Conservation (phyloP, 345 rosid genomes). For the Sonneratia caseolaris region DNA sequence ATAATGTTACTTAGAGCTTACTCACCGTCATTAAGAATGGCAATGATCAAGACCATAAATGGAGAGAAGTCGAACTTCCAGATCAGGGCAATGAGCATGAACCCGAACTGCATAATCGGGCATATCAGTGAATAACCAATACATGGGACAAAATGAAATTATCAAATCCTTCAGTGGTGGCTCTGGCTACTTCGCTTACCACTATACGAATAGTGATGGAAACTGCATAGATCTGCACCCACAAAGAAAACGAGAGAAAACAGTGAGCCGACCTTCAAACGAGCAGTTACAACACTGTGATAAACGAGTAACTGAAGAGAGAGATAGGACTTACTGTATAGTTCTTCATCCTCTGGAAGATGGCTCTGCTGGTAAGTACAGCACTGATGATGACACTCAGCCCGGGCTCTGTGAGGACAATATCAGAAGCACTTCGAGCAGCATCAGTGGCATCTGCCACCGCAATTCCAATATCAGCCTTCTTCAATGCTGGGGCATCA, state of each 20-base stretch:
- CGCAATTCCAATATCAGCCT: slow-evolving; percentile 44
- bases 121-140: background rate
- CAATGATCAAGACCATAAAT: slow-evolving; percentile 42
- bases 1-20: background rate
- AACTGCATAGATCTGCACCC: slow-evolving; percentile 33
- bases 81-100: slow-evolving; percentile 39
- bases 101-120: slow-evolving; percentile 23
- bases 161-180: background rate
- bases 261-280: background rate
- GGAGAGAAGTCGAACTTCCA: slow-evolving; percentile 46
- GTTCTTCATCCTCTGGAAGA: slow-evolving; percentile 49
- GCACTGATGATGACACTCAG: slow-evolving; percentile 41
- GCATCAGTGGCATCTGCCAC: slow-evolving; percentile 45
- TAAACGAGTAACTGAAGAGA: background rate
- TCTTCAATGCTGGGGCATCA: slow-evolving; percentile 46
- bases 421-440: slow-evolving; percentile 40
- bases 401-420: slow-evolving; percentile 41
- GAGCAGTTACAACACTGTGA: background rate
- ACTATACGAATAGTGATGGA: slow-evolving; percentile 49
- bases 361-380: slow-evolving; percentile 42
- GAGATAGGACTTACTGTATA: slow-evolving; percentile 23
- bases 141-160: background rate
- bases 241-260: background rate
- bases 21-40: slow-evolving; percentile 39
- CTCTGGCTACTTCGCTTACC: slow-evolving; percentile 10